Base-by-base conservation (phyloP, 768 basidiomycete species). In the Clathrus columnatus region DNA sequence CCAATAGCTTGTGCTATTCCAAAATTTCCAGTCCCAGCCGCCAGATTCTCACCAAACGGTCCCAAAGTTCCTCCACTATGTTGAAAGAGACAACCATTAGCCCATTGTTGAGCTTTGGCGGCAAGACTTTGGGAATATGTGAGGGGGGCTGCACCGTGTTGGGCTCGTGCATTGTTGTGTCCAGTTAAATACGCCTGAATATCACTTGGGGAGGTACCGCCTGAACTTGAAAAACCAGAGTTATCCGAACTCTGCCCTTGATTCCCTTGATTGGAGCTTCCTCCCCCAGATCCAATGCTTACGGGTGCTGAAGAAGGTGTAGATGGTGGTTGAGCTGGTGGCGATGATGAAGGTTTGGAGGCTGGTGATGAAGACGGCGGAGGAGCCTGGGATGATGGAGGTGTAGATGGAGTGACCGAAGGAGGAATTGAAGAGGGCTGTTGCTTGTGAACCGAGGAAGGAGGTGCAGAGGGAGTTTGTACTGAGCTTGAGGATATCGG, bases 51-150 rank as follows among this genome's bases (percentile, higher is more conserved):
- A 64, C 85, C 87, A 58, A 74, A 79, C 2, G 74, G 71, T 4
- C 85, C 85, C 28, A 87, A 75, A 23, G 71, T 67, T 24, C 85
- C 85, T 20, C 77, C 77, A 14, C 84, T 85, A 64, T 92, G 90
- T 59, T 80, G 28, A 66, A 84, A 87, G 2, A 74, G 63, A 64
- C 90, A 92, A 14, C 69, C 68, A 60, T 82, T 73, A 3, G 86
- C 85, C 83, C 85, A 87, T 54, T 75, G 64, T 63, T 83, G 79
- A 5, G 89, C 90, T 57, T 77, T 78, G n/a, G 66, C 63, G 0
- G 85, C 83, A 41, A 85, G 66, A 2, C 68, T 65, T 52, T 79
- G 69, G 65, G 72, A 82, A 87, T 87, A 92, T 0, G 77, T 78
- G 46, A 92, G 69, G 7, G 76, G 57, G 0, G 65, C 47, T 18